Evolutionary conservation across 768 basidiomycete genomes (phyloP).

Genomic region (Leucosporidium creatinivorum): DNA sequence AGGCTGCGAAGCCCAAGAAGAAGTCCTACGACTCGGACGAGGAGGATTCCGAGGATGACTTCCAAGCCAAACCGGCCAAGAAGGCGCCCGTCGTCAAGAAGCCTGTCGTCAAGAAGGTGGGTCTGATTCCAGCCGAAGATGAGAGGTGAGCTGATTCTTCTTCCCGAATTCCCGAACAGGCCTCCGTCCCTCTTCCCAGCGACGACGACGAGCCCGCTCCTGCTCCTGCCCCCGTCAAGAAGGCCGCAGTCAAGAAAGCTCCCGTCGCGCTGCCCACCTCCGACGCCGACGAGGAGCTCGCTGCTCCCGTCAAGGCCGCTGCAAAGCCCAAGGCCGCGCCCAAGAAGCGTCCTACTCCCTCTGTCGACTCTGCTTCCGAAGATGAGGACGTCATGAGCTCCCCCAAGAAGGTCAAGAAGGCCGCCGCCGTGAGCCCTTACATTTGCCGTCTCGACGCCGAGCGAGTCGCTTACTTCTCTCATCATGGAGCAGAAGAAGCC

Average conservation of each 20-base stretch:
- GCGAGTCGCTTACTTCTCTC: neutral
- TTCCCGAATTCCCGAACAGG: neutral
- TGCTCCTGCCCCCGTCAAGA: neutral
- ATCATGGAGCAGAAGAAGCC: conserved; percentile 6
- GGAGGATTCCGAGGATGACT: conserved; percentile 6
- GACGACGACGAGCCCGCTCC: neutral
- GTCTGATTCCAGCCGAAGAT: neutral
- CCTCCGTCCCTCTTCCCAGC: neutral
- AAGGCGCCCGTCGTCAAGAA: conserved; percentile 5
- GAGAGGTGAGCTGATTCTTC: neutral
- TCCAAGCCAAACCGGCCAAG: conserved; percentile 8
- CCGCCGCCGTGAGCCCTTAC: neutral
- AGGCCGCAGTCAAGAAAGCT: conserved; percentile 13
- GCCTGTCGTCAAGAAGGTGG: neutral
- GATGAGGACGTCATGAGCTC: too few species aligned
- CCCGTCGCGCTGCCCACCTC: neutral
- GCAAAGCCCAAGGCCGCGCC: conserved; percentile 2
- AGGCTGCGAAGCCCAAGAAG: conserved; percentile 15
- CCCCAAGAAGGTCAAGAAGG: conserved; percentile 9
- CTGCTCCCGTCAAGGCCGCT: neutral
- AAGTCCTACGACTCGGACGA: neutral
- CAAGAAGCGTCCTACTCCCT: neutral
- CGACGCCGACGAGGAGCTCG: neutral
- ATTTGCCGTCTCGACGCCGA: too few species aligned
- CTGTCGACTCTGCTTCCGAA: neutral